Evolutionary conservation across 2,329 filamentous ascomycete species (phyloP).

Genomic region (Talaromyces rugulosus): DNA sequence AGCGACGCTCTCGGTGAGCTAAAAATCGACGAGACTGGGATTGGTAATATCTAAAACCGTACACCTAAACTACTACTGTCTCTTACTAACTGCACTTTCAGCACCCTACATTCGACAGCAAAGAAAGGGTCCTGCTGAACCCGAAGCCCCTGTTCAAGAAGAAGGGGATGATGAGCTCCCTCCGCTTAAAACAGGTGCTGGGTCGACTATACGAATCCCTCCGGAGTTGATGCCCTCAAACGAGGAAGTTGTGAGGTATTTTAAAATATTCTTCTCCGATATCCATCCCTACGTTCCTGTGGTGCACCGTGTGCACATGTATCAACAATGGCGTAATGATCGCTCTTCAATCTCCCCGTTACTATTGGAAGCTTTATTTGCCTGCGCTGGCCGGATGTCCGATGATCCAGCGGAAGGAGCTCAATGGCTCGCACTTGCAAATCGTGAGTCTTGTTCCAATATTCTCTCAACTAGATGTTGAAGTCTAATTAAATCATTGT

Average conservation of each 20-base stretch:
- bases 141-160: constrained; percentile 57
- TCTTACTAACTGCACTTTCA: constrained; percentile 28
- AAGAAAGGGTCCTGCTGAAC: constrained; percentile 46
- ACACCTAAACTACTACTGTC: neutral
- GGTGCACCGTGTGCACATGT: constrained; percentile 75
- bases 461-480: neutral
- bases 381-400: constrained; percentile 77
- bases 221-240: constrained; percentile 90
- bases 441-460: constrained; percentile 54
- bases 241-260: constrained; percentile 74
- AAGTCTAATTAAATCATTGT: constrained; percentile 6
- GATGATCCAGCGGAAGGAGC: constrained; percentile 81
- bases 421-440: constrained; percentile 88
- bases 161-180: constrained; percentile 70
- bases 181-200: constrained; percentile 62
- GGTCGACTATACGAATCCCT: constrained; percentile 79
- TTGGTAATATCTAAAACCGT: constrained; percentile 55
- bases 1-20: constrained; percentile 79
- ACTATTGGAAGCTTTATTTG: constrained; percentile 84
- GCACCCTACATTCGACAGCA: constrained; percentile 79
- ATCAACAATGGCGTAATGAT: constrained; percentile 83
- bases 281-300: constrained; percentile 93
- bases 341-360: constrained; percentile 83
- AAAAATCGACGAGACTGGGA: constrained; percentile 80
- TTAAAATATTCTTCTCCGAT: constrained; percentile 84